A percentile compares a stretch with the other conserved stretches of the same genome.
Conservation (phyloP, 2,329 filamentous ascomycete genomes). For the Sphaerulina vaccinii region DNA sequence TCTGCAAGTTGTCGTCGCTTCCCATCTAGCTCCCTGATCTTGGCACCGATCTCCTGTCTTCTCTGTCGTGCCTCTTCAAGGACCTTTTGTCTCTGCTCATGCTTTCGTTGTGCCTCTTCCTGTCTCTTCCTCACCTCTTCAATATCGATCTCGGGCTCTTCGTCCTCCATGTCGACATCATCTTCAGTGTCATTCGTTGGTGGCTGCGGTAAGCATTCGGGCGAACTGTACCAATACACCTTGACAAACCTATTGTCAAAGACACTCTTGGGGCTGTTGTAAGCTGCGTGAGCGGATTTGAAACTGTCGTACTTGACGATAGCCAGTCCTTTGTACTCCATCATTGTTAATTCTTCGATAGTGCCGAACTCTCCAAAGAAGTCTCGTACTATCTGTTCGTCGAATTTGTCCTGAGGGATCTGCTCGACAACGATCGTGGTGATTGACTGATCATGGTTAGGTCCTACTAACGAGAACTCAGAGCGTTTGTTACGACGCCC, state of each 20-base stretch:
- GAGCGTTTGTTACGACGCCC: conserved; percentile 48
- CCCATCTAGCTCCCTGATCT: conserved; percentile 62
- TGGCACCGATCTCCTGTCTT: conserved; percentile 63
- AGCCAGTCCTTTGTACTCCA: conserved; percentile 65
- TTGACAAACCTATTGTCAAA: conserved; percentile 87
- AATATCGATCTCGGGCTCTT: conserved; percentile 59
- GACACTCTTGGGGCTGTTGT: conserved; percentile 73
- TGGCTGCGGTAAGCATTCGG: conserved; percentile 34
- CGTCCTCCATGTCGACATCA: conserved; percentile 31
- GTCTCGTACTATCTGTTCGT: conserved; percentile 61
- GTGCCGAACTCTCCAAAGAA: conserved; percentile 74
- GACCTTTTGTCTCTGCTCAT: conserved; percentile 65
- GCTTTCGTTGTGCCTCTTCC: conserved; percentile 66
- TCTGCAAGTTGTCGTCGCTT: conserved; percentile 63
- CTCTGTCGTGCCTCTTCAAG: conserved; percentile 62
- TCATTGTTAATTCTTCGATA: conserved; percentile 64
- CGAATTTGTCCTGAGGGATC: conserved; percentile 70
- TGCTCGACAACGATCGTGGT: conserved; percentile 73
- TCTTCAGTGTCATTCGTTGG: conserved; percentile 18
- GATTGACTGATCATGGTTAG: conserved; percentile 61
- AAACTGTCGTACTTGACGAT: conserved; percentile 68
- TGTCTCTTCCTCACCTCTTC: conserved; percentile 69
- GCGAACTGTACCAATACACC: conserved; percentile 69
- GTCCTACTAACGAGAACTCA: conserved; percentile 64
- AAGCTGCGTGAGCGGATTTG: conserved; percentile 66